Conservation (phyloP, 2,329 filamentous ascomycete genomes). For the Sphaceloma murrayae region DNA sequence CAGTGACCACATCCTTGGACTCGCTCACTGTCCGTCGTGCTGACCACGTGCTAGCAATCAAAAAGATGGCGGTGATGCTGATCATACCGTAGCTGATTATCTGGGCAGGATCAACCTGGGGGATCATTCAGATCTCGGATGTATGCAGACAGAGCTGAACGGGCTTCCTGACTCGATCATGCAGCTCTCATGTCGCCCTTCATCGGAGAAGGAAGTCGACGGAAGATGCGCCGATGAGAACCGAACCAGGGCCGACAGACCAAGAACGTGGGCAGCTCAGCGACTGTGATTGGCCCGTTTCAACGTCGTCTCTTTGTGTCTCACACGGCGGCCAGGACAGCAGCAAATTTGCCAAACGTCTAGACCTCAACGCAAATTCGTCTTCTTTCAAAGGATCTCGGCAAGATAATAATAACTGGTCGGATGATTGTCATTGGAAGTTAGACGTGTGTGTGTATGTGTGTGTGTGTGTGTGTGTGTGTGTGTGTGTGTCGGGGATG, state of each 20-base stretch:
- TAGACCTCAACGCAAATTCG: conserved; percentile 2
- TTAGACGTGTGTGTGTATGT: too few species aligned
- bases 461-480: too few species aligned
- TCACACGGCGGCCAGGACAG: neutral
- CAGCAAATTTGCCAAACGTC: conserved; percentile 3
- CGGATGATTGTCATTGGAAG: too few species aligned
- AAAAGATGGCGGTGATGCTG: neutral
- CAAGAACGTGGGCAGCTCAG: neutral
- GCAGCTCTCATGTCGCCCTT: neutral
- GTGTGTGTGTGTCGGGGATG: too few species aligned
- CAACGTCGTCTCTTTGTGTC: neutral
- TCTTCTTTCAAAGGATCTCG: too few species aligned
- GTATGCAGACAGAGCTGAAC: too few species aligned
- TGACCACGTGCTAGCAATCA: conserved; percentile 3
- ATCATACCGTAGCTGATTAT: too few species aligned
- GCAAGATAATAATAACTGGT: too few species aligned
- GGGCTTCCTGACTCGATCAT: neutral
- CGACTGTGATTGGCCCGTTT: conserved; percentile 4
- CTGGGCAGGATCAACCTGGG: too few species aligned
- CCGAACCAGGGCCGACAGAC: conserved; percentile 1
- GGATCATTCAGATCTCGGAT: too few species aligned
- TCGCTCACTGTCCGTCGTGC: conserved; percentile 1
- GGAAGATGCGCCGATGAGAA: neutral
- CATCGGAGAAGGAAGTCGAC: too few species aligned
- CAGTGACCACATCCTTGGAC: conserved; percentile 5